phyloP scores from a whole-genome alignment of 2,329 filamentous ascomycete genomes.

The Raffaelea albimanens region DNA sequence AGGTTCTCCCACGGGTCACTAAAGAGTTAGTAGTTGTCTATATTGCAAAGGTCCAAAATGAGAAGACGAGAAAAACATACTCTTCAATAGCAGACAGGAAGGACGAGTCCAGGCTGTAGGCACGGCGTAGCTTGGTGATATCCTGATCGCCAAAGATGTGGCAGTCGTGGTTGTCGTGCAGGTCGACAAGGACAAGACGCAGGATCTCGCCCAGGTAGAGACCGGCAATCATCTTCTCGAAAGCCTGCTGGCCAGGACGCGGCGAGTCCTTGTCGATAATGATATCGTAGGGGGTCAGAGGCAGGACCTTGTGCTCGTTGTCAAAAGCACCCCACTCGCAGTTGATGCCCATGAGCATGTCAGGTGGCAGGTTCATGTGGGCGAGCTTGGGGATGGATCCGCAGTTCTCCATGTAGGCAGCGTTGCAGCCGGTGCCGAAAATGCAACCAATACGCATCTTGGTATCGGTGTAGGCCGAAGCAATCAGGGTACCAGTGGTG shows the following conservation, averaged over 20 bases:
- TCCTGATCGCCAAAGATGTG: constrained; percentile 80
- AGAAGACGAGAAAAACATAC: constrained; percentile 26
- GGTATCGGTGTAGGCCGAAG: constrained; percentile 90
- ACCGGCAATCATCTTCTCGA: constrained; percentile 97
- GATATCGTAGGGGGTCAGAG: constrained; percentile 75
- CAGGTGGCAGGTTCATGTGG: constrained; percentile 76
- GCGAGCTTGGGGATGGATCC: constrained; percentile 90
- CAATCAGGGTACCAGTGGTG: constrained; percentile 92
- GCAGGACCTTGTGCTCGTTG: constrained; percentile 82
- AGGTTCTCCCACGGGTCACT: constrained; percentile 94
- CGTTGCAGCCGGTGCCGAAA: constrained; percentile 96
- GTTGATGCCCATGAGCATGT: constrained; percentile 88
- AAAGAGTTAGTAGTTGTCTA: neutral
- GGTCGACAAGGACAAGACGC: constrained; percentile 74
- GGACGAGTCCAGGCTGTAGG: constrained; percentile 85
- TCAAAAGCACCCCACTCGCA: constrained; percentile 97
- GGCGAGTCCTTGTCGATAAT: constrained; percentile 87
- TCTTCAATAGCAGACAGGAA: constrained; percentile 92
- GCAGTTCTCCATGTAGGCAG: constrained; percentile 92
- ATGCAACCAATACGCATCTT: constrained; percentile 95
- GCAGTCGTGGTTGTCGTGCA: constrained; percentile 67
- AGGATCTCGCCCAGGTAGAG: constrained; percentile 93
- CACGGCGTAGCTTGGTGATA: constrained; percentile 67
- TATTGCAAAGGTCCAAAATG: neutral
- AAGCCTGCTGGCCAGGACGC: constrained; percentile 85